Conservation (phyloP, 352 stramenopile species). For the Thraustochytrium striatum region DNA sequence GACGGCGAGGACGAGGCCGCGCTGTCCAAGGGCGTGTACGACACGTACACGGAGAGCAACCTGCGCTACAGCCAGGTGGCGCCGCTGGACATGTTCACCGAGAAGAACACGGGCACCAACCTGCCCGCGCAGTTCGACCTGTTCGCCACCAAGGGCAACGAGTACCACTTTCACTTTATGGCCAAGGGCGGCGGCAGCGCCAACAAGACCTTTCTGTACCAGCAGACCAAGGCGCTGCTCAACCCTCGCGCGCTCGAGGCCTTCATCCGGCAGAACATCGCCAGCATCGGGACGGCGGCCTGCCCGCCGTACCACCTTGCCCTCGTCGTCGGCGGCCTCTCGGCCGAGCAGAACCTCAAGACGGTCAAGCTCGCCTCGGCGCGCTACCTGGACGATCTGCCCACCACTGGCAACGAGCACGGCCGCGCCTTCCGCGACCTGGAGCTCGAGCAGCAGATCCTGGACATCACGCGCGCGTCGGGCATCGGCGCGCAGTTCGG, state of each 20-base stretch:
- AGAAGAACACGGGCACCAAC: slow-evolving; percentile 81
- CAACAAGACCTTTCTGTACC: slow-evolving; percentile 85
- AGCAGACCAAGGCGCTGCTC: slow-evolving; percentile 82
- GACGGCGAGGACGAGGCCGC: slow-evolving; percentile 74
- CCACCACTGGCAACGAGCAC: slow-evolving; percentile 65
- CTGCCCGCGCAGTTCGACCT: slow-evolving; percentile 80
- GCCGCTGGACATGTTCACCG: slow-evolving; percentile 77
- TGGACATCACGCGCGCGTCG: slow-evolving; percentile 75
- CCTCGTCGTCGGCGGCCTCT: slow-evolving; percentile 75
- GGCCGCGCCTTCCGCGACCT: slow-evolving; percentile 76
- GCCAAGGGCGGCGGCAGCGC: slow-evolving; percentile 79
- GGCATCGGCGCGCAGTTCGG: slow-evolving; percentile 79
- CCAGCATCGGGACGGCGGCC: slow-evolving; percentile 75
- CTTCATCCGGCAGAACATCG: slow-evolving; percentile 77
- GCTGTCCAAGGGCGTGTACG: slow-evolving; percentile 70
- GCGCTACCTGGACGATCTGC: slow-evolving; percentile 78
- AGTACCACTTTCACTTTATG: slow-evolving; percentile 83
- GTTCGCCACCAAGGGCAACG: slow-evolving; percentile 65
- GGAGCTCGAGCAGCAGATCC: slow-evolving; percentile 71
- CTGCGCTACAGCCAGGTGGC: slow-evolving; percentile 78
- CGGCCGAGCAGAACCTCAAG: slow-evolving; percentile 77
- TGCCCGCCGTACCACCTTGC: slow-evolving; percentile 82
- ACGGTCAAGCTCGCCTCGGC: slow-evolving; percentile 79
- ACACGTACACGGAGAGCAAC: slow-evolving; percentile 77
- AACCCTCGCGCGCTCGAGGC: slow-evolving; percentile 69